Evolutionary conservation across 2,329 filamentous ascomycete species (phyloP).

Genomic region (Volutella citrinella): DNA sequence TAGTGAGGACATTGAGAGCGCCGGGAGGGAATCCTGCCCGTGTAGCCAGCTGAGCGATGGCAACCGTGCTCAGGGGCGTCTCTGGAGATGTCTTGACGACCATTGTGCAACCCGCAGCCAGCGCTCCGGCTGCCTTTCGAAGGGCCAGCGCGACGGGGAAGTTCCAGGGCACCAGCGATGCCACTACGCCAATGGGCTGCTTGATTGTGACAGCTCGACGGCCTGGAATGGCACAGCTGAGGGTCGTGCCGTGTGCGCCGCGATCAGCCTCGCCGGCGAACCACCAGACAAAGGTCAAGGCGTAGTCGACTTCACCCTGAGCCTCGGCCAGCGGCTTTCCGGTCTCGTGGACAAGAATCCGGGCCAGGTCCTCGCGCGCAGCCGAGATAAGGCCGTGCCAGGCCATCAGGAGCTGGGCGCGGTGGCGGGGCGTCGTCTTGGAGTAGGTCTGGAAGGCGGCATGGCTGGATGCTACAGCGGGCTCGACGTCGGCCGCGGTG

Average conservation of each 20-base stretch:
- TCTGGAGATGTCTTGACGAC: constrained; percentile 70
- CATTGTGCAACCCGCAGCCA: constrained; percentile 76
- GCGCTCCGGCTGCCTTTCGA: constrained; percentile 47
- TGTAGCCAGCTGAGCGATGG: constrained; percentile 63
- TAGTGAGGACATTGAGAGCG: constrained; percentile 55
- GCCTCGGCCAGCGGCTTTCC: constrained; percentile 56
- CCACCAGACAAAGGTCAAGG: constrained; percentile 53
- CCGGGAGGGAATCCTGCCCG: constrained; percentile 75
- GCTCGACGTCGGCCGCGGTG: constrained; percentile 1
- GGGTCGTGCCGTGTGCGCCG: constrained; percentile 53
- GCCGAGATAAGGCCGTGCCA: constrained; percentile 36
- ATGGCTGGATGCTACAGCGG: not conserved
- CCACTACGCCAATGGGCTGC: constrained; percentile 34
- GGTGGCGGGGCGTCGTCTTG: constrained; percentile 6
- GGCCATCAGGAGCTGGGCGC: constrained; percentile 32
- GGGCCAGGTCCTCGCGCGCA: constrained; percentile 36
- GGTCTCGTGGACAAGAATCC: constrained; percentile 45
- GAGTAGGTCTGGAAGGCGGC: constrained; percentile 2
- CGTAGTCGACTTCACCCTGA: constrained; percentile 54
- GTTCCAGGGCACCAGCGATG: constrained; percentile 49
- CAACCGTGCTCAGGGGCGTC: constrained; percentile 70
- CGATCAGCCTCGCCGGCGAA: constrained; percentile 47
- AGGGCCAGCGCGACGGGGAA: constrained; percentile 54
- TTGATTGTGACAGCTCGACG: constrained; percentile 70
- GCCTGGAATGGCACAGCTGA: constrained; percentile 57